Evolutionary conservation across 208 protist species (phyloP).

Genomic region (Acanthamoeba sp.): DNA sequence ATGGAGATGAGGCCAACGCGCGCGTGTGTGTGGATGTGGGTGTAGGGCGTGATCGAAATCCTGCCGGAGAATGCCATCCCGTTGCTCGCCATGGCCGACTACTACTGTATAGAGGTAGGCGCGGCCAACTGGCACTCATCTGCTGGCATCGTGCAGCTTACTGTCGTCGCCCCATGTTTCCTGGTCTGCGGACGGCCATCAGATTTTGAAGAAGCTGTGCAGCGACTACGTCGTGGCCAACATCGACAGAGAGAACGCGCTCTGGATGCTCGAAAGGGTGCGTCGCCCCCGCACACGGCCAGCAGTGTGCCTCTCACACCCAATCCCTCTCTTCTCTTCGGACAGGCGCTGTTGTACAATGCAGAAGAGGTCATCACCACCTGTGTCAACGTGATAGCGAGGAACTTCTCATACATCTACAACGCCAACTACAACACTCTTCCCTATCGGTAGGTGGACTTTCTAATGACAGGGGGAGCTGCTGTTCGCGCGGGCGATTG

Average conservation of each 20-base stretch:
- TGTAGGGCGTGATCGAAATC: constrained; percentile 23
- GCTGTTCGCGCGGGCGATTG: neutral
- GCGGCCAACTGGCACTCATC: too few relatives aligned
- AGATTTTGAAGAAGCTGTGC: constrained; percentile 58
- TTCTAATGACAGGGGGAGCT: neutral
- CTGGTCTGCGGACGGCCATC: too few relatives aligned
- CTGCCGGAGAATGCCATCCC: constrained; percentile 41
- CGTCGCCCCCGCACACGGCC: neutral
- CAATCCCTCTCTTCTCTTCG: too few relatives aligned
- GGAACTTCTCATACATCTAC: constrained; percentile 36
- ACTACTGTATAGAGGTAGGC: constrained; percentile 48
- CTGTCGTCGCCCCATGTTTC: too few relatives aligned
- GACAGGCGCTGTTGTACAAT: neutral
- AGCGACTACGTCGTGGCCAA: constrained; percentile 50
- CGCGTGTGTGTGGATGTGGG: too few relatives aligned
- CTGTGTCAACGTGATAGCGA: constrained; percentile 26
- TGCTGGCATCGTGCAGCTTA: too few relatives aligned
- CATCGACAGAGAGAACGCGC: constrained; percentile 23
- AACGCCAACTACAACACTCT: constrained; percentile 19
- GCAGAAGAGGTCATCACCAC: constrained; percentile 1
- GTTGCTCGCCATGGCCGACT: constrained; percentile 33
- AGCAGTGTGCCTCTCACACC: neutral
- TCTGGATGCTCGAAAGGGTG: constrained; percentile 45
- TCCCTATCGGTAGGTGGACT: neutral
- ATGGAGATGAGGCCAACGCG: too few relatives aligned